Evolutionary conservation across 768 basidiomycete genomes (phyloP).

Genomic region (Trametes cingulata): DNA sequence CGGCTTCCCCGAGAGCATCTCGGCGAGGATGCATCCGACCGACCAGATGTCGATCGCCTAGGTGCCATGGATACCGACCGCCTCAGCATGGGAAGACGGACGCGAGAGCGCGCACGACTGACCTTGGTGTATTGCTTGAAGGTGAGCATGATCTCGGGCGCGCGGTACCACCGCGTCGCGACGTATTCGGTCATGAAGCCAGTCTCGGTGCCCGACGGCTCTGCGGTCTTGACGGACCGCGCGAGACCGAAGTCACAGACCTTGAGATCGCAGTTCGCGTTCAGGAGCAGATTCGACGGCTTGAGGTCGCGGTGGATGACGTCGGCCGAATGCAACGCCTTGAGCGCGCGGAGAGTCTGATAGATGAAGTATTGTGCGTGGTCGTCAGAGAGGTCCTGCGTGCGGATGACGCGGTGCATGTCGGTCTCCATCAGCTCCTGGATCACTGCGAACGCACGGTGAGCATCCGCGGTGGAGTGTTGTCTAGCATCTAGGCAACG

Average conservation of each 20-base stretch:
- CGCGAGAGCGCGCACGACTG: slow-evolving; percentile 18
- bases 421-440: slow-evolving; percentile 96
- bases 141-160: slow-evolving; percentile 99
- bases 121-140: slow-evolving; percentile 98
- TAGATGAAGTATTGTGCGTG: slow-evolving; percentile 94
- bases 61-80: slow-evolving; percentile 4
- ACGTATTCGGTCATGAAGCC: slow-evolving; percentile 97
- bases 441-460: slow-evolving; percentile 52
- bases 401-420: slow-evolving; percentile 95
- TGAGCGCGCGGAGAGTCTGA: slow-evolving; percentile 92
- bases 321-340: slow-evolving; percentile 94
- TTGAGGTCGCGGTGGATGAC: slow-evolving; percentile 97
- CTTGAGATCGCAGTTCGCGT: slow-evolving; percentile 96
- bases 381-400: slow-evolving; percentile 93
- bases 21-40: slow-evolving; percentile 86
- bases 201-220: slow-evolving; percentile 68
- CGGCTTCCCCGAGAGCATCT: slow-evolving; percentile 97
- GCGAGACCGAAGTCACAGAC: slow-evolving; percentile 96
- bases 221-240: slow-evolving; percentile 83
- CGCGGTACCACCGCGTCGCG: slow-evolving; percentile 98
- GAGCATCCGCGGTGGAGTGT: not conserved
- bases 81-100: not conserved
- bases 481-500: not conserved
- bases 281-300: slow-evolving; percentile 95
- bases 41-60: slow-evolving; percentile 90